Conservation (phyloP, 306 rosid genomes). For the Castanea crenata region DNA sequence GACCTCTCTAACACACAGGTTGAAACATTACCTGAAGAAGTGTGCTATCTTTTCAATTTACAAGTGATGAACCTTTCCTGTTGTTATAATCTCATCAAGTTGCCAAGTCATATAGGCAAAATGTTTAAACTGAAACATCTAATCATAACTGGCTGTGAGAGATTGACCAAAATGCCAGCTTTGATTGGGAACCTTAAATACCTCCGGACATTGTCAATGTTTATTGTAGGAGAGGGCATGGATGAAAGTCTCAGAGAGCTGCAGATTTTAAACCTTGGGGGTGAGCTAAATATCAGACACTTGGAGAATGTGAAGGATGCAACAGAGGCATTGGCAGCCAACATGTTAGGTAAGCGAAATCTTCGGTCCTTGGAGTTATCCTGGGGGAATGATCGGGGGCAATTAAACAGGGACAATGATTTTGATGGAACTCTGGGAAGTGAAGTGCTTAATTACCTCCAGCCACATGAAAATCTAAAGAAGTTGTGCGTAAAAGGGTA, state of each 20-base stretch:
- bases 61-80: slow-evolving; percentile 10
- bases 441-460: slow-evolving; percentile 1
- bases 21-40: slow-evolving; percentile 3
- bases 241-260: slow-evolving; percentile 7
- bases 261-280: not conserved
- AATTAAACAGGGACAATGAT: not conserved
- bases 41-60: slow-evolving; percentile 16
- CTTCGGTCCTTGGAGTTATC: slow-evolving; percentile 17
- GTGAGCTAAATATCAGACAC: slow-evolving; percentile 11
- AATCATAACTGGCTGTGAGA: slow-evolving; percentile 12
- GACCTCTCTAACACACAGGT: slow-evolving; percentile 18
- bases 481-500: slow-evolving; percentile 11
- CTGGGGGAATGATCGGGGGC: not conserved
- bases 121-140: slow-evolving; percentile 17
- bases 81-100: slow-evolving; percentile 16
- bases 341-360: slow-evolving; percentile 14
- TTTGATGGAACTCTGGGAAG: not conserved
- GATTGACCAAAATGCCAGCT: slow-evolving; percentile 9
- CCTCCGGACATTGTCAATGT: slow-evolving; percentile 22
- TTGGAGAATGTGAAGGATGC: slow-evolving; percentile 8
- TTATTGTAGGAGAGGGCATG: not conserved
- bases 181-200: not conserved
- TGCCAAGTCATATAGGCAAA: not conserved
- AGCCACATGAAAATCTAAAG: slow-evolving; percentile 11
- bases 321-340: not conserved